Base-by-base conservation (phyloP, 305 asterid species). In the Ilex paraguariensis region DNA sequence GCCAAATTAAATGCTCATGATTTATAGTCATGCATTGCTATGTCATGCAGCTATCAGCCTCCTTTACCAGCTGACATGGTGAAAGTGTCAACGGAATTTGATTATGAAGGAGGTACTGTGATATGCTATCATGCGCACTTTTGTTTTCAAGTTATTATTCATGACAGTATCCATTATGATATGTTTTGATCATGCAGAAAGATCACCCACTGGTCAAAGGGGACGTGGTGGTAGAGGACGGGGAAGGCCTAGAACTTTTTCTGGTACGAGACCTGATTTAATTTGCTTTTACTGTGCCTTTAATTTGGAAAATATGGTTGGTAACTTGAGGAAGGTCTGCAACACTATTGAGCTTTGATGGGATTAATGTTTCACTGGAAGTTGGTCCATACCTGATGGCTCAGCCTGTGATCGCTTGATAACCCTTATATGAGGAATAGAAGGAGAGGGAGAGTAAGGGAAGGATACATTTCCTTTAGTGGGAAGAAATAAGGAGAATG, bases 51-150 rank as follows among this genome's bases (percentile, higher is more conserved):
- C 77, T 91, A 91, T 74, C 97, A 91, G 72, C 82, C 84, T 45
- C 96, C 97, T 5, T 75, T 91, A 61, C 97, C 96, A 66, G 89
- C 90, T 60, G 97, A 87, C 67, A 95, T 78, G 69, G 97, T 91
- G 56, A 88, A 80, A 75, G 88, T 82, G 59, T 61, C 73, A 4
- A 61, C 79, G 0, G 97, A 87, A 65, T 66, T 74, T 0, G 92
- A 91, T 17, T 86, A 79, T 79, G 95, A 90, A 58, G 89, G 96
- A 82, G 95, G 91, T 84, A 56, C 68, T 68, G 31, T 68, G 61
- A 10, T 69, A 42, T 36, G 65, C 61, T 63, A 48, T 39, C 33
- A 45, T 40, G 4, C 2, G 42, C 50, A 13, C 33, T 7, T 36
- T 45, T 30, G 16, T 59, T 17, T 48, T 66, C 14, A 16, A 17